Percentiles rank a stretch among this genome's conserved stretches.
Conservation (phyloP, 495 filamentous ascomycete genomes). For the Lophiotrema nucula region DNA sequence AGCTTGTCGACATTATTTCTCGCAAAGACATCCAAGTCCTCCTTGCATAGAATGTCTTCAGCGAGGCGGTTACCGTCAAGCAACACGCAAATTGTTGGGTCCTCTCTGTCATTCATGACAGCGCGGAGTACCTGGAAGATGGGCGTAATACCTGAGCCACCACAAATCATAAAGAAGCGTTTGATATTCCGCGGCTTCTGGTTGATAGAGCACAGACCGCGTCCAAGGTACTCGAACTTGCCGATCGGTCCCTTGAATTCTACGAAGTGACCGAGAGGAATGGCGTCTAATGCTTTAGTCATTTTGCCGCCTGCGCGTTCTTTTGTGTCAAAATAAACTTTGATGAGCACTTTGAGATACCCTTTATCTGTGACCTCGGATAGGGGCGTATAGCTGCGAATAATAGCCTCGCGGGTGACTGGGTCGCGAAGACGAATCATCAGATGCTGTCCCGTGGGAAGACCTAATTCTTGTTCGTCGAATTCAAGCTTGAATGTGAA, state of each 20-base stretch:
- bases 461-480: constrained; percentile 65
- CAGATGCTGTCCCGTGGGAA: constrained; percentile 87
- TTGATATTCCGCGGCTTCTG: constrained; percentile 58
- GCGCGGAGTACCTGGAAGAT: constrained; percentile 86
- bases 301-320: constrained; percentile 71
- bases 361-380: constrained; percentile 63
- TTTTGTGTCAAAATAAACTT: constrained; percentile 72
- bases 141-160: constrained; percentile 85
- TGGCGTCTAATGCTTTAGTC: constrained; percentile 74
- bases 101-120: constrained; percentile 60
- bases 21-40: constrained; percentile 68
- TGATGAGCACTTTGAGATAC: constrained; percentile 71
- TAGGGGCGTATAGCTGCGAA: constrained; percentile 87
- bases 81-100: constrained; percentile 64
- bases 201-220: constrained; percentile 63
- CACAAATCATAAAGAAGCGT: constrained; percentile 86
- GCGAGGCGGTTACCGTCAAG: constrained; percentile 77
- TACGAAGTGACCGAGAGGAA: constrained; percentile 67
- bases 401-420: constrained; percentile 65
- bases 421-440: constrained; percentile 80
- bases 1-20: constrained; percentile 54
- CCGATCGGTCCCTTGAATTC: constrained; percentile 93
- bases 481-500: constrained; percentile 82
- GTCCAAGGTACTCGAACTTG: constrained; percentile 76
- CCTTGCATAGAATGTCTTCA: constrained; percentile 79